A percentile compares a stretch with the other conserved stretches of the same genome.
phyloP scores from a whole-genome alignment of 2,329 filamentous ascomycete genomes.

The Claviceps spartinae region DNA sequence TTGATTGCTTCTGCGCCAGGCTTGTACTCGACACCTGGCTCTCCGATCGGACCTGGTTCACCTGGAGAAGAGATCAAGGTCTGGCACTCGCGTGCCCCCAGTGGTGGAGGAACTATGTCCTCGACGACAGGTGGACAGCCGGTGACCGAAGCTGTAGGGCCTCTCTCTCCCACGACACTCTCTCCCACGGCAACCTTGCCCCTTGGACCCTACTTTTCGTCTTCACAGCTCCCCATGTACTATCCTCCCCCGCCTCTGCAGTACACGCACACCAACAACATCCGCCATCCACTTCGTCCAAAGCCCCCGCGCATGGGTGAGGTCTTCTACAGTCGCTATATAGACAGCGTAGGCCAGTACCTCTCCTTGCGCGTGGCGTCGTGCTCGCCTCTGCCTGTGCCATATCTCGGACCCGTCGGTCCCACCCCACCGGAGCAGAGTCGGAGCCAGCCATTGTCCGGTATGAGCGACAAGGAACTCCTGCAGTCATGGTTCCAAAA shows the following conservation, averaged over 20 bases:
- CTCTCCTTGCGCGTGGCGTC: constrained; percentile 81
- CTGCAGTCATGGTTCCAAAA: constrained; percentile 83
- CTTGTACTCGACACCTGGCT: constrained; percentile 40
- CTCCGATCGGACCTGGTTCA: constrained; percentile 14
- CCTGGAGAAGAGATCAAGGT: constrained; percentile 6
- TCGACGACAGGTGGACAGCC: constrained; percentile 9
- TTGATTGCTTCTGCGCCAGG: constrained; percentile 12
- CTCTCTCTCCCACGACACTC: constrained; percentile 22
- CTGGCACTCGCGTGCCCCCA: constrained; percentile 7
- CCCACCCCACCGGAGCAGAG: constrained; percentile 24
- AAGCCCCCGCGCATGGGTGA: constrained; percentile 86
- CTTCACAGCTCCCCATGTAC: constrained; percentile 78
- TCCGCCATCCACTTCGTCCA: constrained; percentile 74
- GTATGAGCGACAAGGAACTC: constrained; percentile 40
- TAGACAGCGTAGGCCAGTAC: constrained; percentile 71
- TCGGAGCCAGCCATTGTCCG: constrained; percentile 25
- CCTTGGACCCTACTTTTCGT: constrained; percentile 62
- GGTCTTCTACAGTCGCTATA: constrained; percentile 76
- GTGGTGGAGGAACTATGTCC: constrained; percentile 4
- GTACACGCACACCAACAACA: constrained; percentile 63
- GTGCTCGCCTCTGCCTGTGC: constrained; percentile 46
- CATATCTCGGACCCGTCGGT: constrained; percentile 47
- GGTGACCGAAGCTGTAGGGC: constrained; percentile 26
- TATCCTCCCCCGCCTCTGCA: constrained; percentile 74
- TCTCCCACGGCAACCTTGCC: constrained; percentile 25